Evolutionary conservation across 257 asterid species (phyloP).

Genomic region (Salvia miltiorrhiza): DNA sequence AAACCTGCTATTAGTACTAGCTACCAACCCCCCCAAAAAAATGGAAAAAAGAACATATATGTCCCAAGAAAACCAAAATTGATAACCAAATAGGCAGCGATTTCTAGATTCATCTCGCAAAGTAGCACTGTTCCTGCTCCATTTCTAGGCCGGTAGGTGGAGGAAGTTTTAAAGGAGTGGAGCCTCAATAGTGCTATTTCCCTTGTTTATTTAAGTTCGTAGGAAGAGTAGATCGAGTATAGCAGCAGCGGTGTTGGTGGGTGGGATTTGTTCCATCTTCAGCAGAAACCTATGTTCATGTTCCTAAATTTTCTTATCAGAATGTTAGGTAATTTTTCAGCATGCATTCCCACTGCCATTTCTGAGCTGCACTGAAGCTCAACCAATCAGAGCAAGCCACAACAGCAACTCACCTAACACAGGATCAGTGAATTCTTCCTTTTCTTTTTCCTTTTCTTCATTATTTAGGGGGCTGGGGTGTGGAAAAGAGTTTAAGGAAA

Average conservation of each 20-base stretch:
- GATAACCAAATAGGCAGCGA: background rate
- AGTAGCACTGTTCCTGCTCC: conserved; percentile 62
- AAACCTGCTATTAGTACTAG: background rate
- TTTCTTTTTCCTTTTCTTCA: background rate
- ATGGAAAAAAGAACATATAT: background rate
- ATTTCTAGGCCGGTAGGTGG: conserved; percentile 25
- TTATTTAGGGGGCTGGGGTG: background rate
- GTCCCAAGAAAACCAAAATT: background rate
- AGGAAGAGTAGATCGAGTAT: conserved; percentile 11
- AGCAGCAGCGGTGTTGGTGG: conserved; percentile 19
- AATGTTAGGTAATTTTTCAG: conserved; percentile 23
- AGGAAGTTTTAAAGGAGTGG: conserved; percentile 37
- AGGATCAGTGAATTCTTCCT: background rate
- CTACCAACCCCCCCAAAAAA: background rate
- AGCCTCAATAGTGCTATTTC: conserved; percentile 60
- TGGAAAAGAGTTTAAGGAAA: no score
- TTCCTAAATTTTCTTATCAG: conserved; percentile 23
- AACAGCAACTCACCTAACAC: conserved; percentile 12
- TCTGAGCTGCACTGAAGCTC: conserved; percentile 9
- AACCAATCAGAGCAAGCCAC: conserved; percentile 33
- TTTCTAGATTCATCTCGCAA: conserved; percentile 13
- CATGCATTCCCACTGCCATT: conserved; percentile 23
- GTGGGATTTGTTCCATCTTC: conserved; percentile 28
- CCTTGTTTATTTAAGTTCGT: background rate
- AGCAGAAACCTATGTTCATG: conserved; percentile 33